Percentiles rank a stretch among this genome's conserved stretches.
phyloP scores from a whole-genome alignment of 2,329 filamentous ascomycete genomes.

The Apiospora hydei region DNA sequence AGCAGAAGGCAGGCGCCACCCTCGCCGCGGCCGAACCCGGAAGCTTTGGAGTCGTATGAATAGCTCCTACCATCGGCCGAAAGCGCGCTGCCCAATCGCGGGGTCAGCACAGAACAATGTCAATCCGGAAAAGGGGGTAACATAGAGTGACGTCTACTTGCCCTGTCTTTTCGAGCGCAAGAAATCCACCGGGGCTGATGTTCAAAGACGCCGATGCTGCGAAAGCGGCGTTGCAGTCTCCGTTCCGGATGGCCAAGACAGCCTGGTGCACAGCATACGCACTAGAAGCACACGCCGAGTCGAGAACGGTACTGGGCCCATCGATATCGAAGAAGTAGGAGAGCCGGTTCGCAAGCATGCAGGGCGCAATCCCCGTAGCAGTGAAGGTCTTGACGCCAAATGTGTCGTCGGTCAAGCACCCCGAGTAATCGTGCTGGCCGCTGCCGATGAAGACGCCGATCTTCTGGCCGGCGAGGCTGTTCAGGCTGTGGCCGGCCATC shows the following conservation, averaged over 20 bases:
- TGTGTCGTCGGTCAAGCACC: neutral
- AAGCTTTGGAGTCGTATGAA: conserved; percentile 26
- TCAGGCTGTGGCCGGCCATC: conserved; percentile 22
- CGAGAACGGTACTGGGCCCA: conserved; percentile 64
- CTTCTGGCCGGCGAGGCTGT: conserved; percentile 12
- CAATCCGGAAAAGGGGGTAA: too few species aligned
- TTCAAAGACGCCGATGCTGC: neutral
- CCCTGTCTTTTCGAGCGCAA: conserved; percentile 20
- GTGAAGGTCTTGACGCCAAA: conserved; percentile 12
- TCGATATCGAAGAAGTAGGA: conserved; percentile 63
- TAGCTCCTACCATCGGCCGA: conserved; percentile 24
- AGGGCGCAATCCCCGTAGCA: conserved; percentile 60
- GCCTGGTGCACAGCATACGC: conserved; percentile 62
- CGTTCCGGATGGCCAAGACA: conserved; percentile 8
- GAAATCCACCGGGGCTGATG: neutral
- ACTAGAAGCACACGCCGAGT: conserved; percentile 66
- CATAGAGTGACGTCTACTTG: neutral
- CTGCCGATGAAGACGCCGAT: conserved; percentile 23
- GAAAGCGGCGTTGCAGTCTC: conserved; percentile 16
- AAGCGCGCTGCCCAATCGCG: neutral
- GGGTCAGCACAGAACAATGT: neutral
- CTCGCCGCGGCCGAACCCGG: conserved; percentile 28
- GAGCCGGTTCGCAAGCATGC: conserved; percentile 62
- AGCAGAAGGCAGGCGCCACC: conserved; percentile 26
- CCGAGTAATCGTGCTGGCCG: conserved; percentile 20